These are phyloP conservation scores for Calocera viscosa DNA, from an alignment of 768 basidiomycete species.

Conservation along the genomic window DNA sequence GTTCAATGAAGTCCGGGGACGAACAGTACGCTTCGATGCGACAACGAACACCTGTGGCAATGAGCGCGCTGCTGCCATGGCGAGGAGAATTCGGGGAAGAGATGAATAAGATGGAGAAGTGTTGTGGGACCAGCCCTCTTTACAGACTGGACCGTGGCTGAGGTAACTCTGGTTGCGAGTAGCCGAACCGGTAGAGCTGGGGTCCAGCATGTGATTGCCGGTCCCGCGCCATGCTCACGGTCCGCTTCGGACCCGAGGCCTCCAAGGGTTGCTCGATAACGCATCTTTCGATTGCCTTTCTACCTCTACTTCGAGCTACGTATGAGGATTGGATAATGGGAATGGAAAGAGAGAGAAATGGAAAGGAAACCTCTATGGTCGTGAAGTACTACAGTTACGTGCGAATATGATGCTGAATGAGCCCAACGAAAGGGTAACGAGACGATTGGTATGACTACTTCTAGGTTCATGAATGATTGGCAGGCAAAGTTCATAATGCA, in stretches of 20 bases:
- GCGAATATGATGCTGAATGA: background rate
- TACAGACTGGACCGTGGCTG: background rate
- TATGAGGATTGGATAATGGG: background rate
- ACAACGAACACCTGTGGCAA: background rate
- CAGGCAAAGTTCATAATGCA: background rate
- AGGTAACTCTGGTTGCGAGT: background rate
- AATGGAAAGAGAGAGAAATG: background rate
- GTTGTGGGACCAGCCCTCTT: background rate
- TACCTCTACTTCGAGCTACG: background rate
- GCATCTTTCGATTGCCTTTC: background rate
- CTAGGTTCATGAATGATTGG: background rate
- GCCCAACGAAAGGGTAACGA: background rate
- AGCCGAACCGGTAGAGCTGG: background rate
- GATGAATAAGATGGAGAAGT: background rate
- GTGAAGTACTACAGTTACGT: background rate
- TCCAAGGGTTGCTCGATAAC: background rate
- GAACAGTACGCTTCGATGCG: background rate
- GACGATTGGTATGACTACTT: constrained; percentile 1
- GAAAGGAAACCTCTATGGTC: background rate
- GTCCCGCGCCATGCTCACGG: background rate
- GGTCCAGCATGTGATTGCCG: background rate
- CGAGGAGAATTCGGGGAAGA: background rate
- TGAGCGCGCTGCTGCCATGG: background rate
- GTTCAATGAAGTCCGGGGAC: background rate
- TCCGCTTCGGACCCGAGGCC: background rate